Evolutionary conservation across 2,329 filamentous ascomycete genomes (phyloP).

Genomic region (Echinosphaeria canescens): DNA sequence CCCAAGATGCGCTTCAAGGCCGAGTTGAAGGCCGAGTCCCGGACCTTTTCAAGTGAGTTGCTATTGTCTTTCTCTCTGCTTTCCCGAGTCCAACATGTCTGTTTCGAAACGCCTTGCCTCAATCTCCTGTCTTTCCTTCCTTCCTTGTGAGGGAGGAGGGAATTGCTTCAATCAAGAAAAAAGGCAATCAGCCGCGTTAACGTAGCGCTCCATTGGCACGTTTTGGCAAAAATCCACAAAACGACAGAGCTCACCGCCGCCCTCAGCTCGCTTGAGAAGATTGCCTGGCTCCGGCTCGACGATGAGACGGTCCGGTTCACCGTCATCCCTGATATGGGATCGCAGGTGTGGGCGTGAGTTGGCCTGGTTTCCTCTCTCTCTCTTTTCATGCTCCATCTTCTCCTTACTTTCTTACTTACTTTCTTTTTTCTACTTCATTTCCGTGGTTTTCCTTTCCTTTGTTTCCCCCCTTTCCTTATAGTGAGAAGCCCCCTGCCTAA

Average conservation of each 20-base stretch:
- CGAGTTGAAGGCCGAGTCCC: slow-evolving; percentile 41
- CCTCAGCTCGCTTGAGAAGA: slow-evolving; percentile 49
- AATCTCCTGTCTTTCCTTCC: no score
- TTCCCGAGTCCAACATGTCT: slow-evolving; percentile 1
- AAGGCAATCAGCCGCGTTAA: no score
- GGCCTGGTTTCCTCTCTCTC: no score
- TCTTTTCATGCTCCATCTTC: no score
- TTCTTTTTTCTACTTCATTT: no score
- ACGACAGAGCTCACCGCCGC: slow-evolving; percentile 38
- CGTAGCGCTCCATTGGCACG: not conserved
- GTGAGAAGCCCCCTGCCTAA: no score
- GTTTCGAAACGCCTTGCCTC: no score
- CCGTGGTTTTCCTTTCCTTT: no score
- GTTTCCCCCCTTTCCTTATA: no score
- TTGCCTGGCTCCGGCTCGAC: slow-evolving; percentile 79
- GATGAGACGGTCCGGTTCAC: slow-evolving; percentile 82
- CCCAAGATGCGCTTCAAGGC: slow-evolving; percentile 42
- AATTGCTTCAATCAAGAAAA: no score
- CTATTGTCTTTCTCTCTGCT: slow-evolving; percentile 1
- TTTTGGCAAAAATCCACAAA: slow-evolving; percentile 1
- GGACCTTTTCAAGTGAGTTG: slow-evolving; percentile 39
- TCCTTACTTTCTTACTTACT: no score
- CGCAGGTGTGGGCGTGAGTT: slow-evolving; percentile 87
- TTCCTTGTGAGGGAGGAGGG: no score
- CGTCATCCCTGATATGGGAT: slow-evolving; percentile 83